Base-by-base conservation (phyloP, 1,139 yeast species). In the Lodderomyces margitis region DNA sequence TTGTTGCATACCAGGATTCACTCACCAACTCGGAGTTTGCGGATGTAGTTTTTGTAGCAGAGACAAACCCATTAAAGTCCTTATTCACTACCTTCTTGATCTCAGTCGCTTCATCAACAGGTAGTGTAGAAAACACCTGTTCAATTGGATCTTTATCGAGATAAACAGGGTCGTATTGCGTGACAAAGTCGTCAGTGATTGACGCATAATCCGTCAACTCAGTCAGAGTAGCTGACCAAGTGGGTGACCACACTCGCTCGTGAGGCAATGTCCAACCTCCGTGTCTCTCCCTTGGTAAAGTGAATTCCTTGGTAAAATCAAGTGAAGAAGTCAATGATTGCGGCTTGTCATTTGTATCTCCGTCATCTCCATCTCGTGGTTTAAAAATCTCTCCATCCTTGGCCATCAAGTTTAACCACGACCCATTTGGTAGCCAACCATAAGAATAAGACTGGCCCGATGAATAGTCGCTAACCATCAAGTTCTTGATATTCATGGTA, bases 401-500 rank as follows among this genome's bases (percentile, higher is more conserved):
- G 1, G 56, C 49, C 14, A 43, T 38, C 30, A 51, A 40, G 11
- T 40, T 42, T n/a, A 45, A 28, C 56, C 58, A 50, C 16, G 49
- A 45, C 12, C 54, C 55, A 14, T 41, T 33, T 15, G 41, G 36
- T 23, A 41, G 32, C 43, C 55, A 49, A 1, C 68, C 70, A 45
- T 69, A 68, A 8, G 51, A 49, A 51, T 68, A 67, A 20, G 54
- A 46, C 12, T 45, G 43, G 2, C 72, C 74, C 2, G 55, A 47
- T 3, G 69, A 59, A 49, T 64, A 68, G 50, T 70, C 72, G 17
- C 46, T 54, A 11, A 67, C 69, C 9, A 48, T 35, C 36, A 70
- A 50, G 38, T 61, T 56, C 34, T 48, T 57, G 8, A 67, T 58
- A 30, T 46, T 44, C 75, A 70, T 70, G 9, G 52, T 47, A 48